Conservation (phyloP, 371 early-diverging fungal genomes). For the Edhazardia aedis region DNA sequence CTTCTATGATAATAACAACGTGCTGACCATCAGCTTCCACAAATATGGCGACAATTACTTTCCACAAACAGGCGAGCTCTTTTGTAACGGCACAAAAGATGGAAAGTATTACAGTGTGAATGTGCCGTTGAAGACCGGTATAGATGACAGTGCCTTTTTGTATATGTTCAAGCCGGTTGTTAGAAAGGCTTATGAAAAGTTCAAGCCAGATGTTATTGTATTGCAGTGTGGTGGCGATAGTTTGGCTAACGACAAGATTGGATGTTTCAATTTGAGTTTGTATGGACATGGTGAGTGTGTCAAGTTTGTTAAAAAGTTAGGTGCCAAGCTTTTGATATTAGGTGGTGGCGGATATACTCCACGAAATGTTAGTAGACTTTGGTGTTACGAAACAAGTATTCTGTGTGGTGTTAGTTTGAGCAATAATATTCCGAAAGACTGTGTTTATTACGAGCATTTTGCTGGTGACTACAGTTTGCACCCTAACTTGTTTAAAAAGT, state of each 20-base stretch:
- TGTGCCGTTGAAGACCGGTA: constrained; percentile 67
- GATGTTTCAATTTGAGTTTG: constrained; percentile 65
- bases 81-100: constrained; percentile 53
- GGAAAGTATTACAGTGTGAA: constrained; percentile 65
- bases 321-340: constrained; percentile 58
- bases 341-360: constrained; percentile 85
- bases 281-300: constrained; percentile 69
- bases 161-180: constrained; percentile 61
- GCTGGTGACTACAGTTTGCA: constrained; percentile 24
- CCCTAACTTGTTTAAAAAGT: constrained; percentile 8
- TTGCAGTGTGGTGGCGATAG: constrained; percentile 85
- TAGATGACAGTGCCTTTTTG: constrained; percentile 60
- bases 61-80: constrained; percentile 66
- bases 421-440: constrained; percentile 25
- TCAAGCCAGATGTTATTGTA: constrained; percentile 60
- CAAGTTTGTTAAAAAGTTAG: constrained; percentile 56
- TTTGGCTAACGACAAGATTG: constrained; percentile 63
- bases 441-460: constrained; percentile 42
- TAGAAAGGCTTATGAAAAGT: constrained; percentile 54
- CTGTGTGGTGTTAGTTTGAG: constrained; percentile 56
- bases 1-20: constrained; percentile 63
- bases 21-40: constrained; percentile 72
- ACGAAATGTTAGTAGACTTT: constrained; percentile 66
- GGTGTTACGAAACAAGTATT: constrained; percentile 86
- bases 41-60: constrained; percentile 75